A percentile compares a stretch with the other conserved stretches of the same genome.
Evolutionary conservation across 805 yeast genomes (phyloP).

Genomic region (Wickerhamiella domercqiae): DNA sequence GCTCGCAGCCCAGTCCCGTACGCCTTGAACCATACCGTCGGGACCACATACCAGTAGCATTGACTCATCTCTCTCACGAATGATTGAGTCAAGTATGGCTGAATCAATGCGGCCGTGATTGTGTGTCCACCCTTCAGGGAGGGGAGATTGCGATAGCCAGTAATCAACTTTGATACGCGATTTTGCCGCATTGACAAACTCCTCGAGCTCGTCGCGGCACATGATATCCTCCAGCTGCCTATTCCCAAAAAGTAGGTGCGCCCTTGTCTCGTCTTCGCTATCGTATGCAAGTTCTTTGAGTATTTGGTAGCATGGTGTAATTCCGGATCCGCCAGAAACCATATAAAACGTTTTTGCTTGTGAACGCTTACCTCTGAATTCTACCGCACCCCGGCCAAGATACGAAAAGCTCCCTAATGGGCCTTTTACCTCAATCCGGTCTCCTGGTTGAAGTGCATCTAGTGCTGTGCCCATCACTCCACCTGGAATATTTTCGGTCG

Average conservation of each 20-base stretch:
- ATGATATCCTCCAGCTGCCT: conserved; percentile 31
- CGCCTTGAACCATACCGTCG: conserved; percentile 10
- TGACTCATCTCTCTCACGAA: not conserved
- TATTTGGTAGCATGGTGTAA: conserved; percentile 41
- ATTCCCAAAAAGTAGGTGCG: conserved; percentile 33
- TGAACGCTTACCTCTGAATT: conserved; percentile 2
- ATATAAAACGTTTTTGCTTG: conserved; percentile 28
- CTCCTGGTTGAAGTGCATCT: conserved; percentile 19
- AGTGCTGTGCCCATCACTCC: conserved; percentile 23
- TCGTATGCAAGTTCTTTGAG: conserved; percentile 32
- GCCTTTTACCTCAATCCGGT: conserved; percentile 21
- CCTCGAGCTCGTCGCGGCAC: conserved; percentile 33
- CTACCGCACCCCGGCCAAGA: conserved; percentile 8
- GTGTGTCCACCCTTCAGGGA: conserved; percentile 3
- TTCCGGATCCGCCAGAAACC: conserved; percentile 43
- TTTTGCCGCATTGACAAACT: conserved; percentile 25
- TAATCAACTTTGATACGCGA: conserved; percentile 27
- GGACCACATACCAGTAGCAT: conserved; percentile 14
- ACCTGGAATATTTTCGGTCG: conserved; percentile 21
- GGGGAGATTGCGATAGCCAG: conserved; percentile 15
- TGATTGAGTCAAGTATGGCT: conserved; percentile 1
- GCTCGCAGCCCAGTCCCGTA: conserved; percentile 5
- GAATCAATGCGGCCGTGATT: conserved; percentile 8
- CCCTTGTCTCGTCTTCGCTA: conserved; percentile 32
- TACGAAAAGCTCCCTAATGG: conserved; percentile 24